Evolutionary conservation across 768 basidiomycete genomes (phyloP), one percentile per base, ranked within the genome.

Genomic region (Termitomyces sp.): DNA sequence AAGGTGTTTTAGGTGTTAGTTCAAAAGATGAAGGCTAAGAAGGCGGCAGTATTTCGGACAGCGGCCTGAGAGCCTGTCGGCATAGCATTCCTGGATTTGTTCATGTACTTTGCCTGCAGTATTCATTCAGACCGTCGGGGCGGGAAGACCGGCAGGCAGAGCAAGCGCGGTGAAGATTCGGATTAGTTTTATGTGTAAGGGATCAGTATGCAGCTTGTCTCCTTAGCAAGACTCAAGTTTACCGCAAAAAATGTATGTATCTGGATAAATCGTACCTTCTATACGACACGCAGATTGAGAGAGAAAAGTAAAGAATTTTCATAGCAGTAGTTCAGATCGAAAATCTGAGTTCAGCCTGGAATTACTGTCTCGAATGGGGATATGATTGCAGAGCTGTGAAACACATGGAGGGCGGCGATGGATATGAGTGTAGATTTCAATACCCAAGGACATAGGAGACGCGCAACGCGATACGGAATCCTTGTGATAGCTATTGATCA

Each of bases 401-500:
- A 20, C 7, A 42, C 12, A 39, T 33, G 26, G 49, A 33, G 16
- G n/a, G 9, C 16, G 22, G 43, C 9, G 18, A 32, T 45, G 33
- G 10, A 22, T 34, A 44, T 36, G 32, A 53, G 32, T 10, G 20
- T 20, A 22, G 8, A 18, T 24, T 8, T 40, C 52, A 16, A 32
- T 53, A 27, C 52, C 32, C 42, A 36, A 39, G 24, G 27, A 9
- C 45, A 27, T 30, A 27, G 6, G 33, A 44, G 20, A 44, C 32
- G 32, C 16, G 22, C 30, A 22, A 44, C n/a, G 16, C 18, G 14
- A 53, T 43, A 54, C 18, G 36, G 27, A 51, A 50, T 30, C 8
- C 34, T 37, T 55, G 7, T 54, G 10, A 33, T 24, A 22, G 20
- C n/a, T 26, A 53, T 49, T 58, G 49, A 52, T 59, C 60, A 54